These are phyloP conservation scores for Exserohilum rostratum DNA, from an alignment of 2,329 filamentous ascomycete genomes.

Conservation along the genomic window DNA sequence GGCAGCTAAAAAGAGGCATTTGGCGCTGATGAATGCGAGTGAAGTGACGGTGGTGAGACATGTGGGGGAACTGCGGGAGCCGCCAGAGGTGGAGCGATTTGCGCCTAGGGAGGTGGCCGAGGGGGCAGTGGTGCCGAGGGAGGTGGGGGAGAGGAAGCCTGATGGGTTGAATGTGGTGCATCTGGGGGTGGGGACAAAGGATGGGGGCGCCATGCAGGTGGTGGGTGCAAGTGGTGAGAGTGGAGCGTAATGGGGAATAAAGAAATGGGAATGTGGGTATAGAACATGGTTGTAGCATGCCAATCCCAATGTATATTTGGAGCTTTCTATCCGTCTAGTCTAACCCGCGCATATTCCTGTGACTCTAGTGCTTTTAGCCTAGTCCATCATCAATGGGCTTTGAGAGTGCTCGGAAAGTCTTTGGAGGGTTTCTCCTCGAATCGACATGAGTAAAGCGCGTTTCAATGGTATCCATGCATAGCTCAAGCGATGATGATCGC, in stretches of 20 bases:
- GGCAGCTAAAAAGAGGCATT: constrained; percentile 64
- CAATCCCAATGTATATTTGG: too few relatives aligned
- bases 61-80: constrained; percentile 69
- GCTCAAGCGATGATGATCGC: not conserved
- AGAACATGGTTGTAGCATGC: too few relatives aligned
- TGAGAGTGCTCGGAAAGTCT: too few relatives aligned
- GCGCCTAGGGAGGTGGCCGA: constrained; percentile 54
- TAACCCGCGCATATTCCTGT: too few relatives aligned
- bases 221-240: not conserved
- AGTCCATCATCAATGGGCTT: too few relatives aligned
- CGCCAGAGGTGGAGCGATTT: constrained; percentile 69
- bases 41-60: constrained; percentile 86
- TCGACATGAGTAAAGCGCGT: too few relatives aligned
- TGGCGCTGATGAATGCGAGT: constrained; percentile 80
- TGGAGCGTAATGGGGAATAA: too few relatives aligned
- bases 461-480: too few relatives aligned
- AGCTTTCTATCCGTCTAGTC: too few relatives aligned
- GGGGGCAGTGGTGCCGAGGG: constrained; percentile 11
- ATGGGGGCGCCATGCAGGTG: constrained; percentile 24
- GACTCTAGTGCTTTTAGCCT: too few relatives aligned
- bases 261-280: too few relatives aligned
- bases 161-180: constrained; percentile 33
- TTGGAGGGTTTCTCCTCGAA: too few relatives aligned
- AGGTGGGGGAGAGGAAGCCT: constrained; percentile 20
- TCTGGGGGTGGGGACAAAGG: constrained; percentile 24